phyloP scores from a whole-genome alignment of 2,329 filamentous ascomycete genomes.

The Ascosphaera apis region DNA sequence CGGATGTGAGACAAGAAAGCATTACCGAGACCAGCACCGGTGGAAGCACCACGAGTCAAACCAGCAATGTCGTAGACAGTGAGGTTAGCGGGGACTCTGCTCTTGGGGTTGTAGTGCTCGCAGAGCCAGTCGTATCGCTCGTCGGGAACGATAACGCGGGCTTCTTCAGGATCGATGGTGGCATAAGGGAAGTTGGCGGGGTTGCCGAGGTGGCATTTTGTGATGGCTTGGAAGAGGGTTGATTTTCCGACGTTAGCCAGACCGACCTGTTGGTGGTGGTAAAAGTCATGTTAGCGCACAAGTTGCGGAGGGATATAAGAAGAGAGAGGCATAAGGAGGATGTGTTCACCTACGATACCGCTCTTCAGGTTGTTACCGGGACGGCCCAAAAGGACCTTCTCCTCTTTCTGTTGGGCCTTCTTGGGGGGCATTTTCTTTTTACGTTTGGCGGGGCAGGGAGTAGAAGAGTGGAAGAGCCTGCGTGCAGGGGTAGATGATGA shows the following conservation, averaged over 20 bases:
- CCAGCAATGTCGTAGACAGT: slow-evolving; percentile 98
- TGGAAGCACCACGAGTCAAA: slow-evolving; percentile 84
- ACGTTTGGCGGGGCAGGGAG: slow-evolving; percentile 33
- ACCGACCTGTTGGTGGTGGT: slow-evolving; percentile 44
- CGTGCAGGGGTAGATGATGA: slow-evolving; percentile 4
- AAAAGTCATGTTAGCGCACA: slow-evolving; percentile 1
- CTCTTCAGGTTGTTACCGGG: slow-evolving; percentile 98
- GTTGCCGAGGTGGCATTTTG: slow-evolving; percentile 91
- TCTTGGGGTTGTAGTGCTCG: slow-evolving; percentile 96
- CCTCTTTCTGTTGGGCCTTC: slow-evolving; percentile 77
- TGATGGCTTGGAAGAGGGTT: slow-evolving; percentile 98
- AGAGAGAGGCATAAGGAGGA: slow-evolving; percentile 6
- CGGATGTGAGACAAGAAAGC: slow-evolving; percentile 97
- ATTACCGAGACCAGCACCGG: slow-evolving; percentile 91
- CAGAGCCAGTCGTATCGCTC: slow-evolving; percentile 89
- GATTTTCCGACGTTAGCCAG: slow-evolving; percentile 99
- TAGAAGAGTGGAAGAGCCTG: slow-evolving; percentile 7
- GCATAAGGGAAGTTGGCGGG: slow-evolving; percentile 99
- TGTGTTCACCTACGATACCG: slow-evolving; percentile 65
- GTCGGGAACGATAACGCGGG: slow-evolving; percentile 89
- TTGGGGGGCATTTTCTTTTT: slow-evolving; percentile 67
- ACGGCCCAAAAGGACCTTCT: slow-evolving; percentile 89
- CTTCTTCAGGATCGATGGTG: slow-evolving; percentile 96
- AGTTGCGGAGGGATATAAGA: slow-evolving; percentile 7
- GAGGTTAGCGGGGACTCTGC: slow-evolving; percentile 83